phyloP scores from a whole-genome alignment of 2,329 filamentous ascomycete genomes.

The Kalmusia sp. region DNA sequence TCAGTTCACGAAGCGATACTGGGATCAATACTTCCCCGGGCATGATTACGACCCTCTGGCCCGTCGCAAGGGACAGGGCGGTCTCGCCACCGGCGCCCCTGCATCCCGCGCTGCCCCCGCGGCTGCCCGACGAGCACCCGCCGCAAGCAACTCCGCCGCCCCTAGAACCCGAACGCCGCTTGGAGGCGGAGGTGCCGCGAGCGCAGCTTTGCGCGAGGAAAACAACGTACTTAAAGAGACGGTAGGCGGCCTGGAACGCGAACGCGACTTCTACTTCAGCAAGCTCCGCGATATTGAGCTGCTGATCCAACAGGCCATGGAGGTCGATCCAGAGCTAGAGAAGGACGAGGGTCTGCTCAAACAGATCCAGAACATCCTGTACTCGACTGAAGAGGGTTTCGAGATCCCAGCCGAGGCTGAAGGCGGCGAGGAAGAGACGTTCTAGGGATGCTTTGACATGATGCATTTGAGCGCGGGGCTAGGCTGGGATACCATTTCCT shows the following conservation, averaged over 20 bases:
- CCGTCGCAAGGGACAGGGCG: constrained; percentile 79
- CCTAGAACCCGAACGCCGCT: constrained; percentile 51
- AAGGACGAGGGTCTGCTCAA: constrained; percentile 94
- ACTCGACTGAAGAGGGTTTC: constrained; percentile 87
- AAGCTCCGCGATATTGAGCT: constrained; percentile 97
- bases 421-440: constrained; percentile 74
- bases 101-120: constrained; percentile 62
- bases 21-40: constrained; percentile 97
- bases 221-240: constrained; percentile 92
- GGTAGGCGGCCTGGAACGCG: constrained; percentile 90
- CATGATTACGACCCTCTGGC: constrained; percentile 93
- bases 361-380: constrained; percentile 94
- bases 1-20: constrained; percentile 95
- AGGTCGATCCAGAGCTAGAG: constrained; percentile 90
- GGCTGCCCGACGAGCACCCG: constrained; percentile 53
- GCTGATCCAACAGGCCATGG: constrained; percentile 89
- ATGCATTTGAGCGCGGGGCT: constrained; percentile 41
- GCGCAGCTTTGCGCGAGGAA: constrained; percentile 80
- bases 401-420: constrained; percentile 86
- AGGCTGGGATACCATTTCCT: constrained; percentile 40
- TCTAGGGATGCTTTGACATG: constrained; percentile 24
- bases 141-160: constrained; percentile 48
- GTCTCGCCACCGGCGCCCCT: constrained; percentile 57
- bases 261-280: constrained; percentile 99
- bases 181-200: constrained; percentile 62